These are phyloP conservation scores for Candida sp. DNA, from an alignment of 1,139 yeast genomes.

Conservation along the genomic window DNA sequence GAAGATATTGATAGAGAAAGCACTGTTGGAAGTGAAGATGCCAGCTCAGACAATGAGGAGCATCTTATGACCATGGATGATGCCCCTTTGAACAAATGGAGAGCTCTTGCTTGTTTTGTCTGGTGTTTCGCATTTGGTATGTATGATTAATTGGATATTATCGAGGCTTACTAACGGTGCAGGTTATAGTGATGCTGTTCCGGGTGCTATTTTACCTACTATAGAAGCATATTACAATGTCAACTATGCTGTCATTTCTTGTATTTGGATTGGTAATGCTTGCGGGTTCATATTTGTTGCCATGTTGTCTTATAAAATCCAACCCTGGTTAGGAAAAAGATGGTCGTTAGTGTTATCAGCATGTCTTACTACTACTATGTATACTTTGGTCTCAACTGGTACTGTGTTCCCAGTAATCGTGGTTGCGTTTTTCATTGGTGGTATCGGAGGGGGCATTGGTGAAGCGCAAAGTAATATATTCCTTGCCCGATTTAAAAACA, in stretches of 20 bases:
- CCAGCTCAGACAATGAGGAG: not conserved
- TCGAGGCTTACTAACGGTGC: too few species aligned
- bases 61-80: not conserved
- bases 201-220: slow-evolving; percentile 46
- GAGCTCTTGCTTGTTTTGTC: slow-evolving; percentile 28
- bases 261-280: slow-evolving; percentile 46
- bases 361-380: slow-evolving; percentile 30
- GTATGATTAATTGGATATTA: too few species aligned
- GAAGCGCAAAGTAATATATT: slow-evolving; percentile 59
- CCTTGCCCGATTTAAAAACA: slow-evolving; percentile 45
- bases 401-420: slow-evolving; percentile 40
- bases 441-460: slow-evolving; percentile 54
- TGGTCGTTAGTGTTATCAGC: slow-evolving; percentile 38
- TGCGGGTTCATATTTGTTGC: slow-evolving; percentile 43
- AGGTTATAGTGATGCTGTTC: slow-evolving; percentile 44
- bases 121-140: slow-evolving; percentile 28
- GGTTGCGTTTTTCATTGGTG: slow-evolving; percentile 54
- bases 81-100: slow-evolving; percentile 23
- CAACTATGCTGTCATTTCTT: slow-evolving; percentile 37
- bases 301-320: slow-evolving; percentile 34
- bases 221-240: slow-evolving; percentile 34
- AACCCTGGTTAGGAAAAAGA: slow-evolving; percentile 37
- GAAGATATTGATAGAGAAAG: not conserved
- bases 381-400: slow-evolving; percentile 37
- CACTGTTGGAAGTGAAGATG: not conserved